Evolutionary conservation across 1,284 basidiomycete species (phyloP), one percentile per base, ranked within the genome.

Genomic region (Cryptococcus sp.): DNA sequence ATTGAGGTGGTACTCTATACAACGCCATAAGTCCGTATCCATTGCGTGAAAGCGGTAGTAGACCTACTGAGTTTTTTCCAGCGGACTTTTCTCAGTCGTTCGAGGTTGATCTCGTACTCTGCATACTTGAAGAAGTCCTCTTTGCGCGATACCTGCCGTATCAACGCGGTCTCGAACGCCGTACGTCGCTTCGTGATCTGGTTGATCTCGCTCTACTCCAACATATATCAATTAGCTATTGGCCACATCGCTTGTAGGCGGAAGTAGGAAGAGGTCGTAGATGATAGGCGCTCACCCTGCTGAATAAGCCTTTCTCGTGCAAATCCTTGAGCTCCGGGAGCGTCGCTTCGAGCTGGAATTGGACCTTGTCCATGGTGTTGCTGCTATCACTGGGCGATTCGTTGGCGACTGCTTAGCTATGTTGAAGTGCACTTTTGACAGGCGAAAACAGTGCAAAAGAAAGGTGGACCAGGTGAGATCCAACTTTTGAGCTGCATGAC

Each of bases 241-340:
- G 8, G 31, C 13, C 48, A 13, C 38, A 52, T 25, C 57, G 49
- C 23, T 20, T 53, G 16, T 5, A 17, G 5, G 20, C 27, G 10
- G 25, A 25, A 35, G 16, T 17, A 11, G 47, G 16, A 17, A 19
- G 13, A 23, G 3, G 31, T 25, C 1, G 31, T 19, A 6, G 19
- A 11, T 20, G 5, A 10, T 6, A 22, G 17, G 7, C 15, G 73
- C 84, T 71, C 66, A 91, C 91, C 79, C 88, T 84, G 1, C 89
- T 87, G 78, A 99, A 97, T 57, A 97, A 81, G 61, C 86, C 86
- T 79, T 90, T 92, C 69, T 93, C 86, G 66, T 91, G 87, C 23
- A 97, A 84, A 79, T 96, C 92, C 80, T 93, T 93, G 70, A 98
- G 88, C 86, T 97, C 93, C 56, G 89, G 86, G 84, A 96, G 89